Evolutionary conservation across 148 eudicot species (phyloP).

Genomic region (Silene uniflora): DNA sequence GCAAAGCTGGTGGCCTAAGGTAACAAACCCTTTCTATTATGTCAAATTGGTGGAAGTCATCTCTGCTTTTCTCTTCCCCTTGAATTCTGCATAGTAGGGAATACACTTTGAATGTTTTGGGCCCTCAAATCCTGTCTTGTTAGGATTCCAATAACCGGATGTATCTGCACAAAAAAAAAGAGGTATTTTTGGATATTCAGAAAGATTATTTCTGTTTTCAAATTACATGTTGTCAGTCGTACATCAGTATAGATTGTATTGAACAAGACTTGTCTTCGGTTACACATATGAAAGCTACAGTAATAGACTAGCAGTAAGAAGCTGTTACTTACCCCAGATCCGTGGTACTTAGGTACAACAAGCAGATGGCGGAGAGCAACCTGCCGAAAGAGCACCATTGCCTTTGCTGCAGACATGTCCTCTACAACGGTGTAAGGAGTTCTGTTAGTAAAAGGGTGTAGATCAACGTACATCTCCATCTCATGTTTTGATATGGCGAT

Average conservation of each 20-base stretch:
- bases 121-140: slow-evolving; percentile 94
- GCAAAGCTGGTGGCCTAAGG: slow-evolving; percentile 7
- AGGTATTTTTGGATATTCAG: slow-evolving; percentile 25
- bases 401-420: slow-evolving; percentile 81
- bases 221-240: not conserved
- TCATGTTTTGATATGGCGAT: slow-evolving; percentile 63
- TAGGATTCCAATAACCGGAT: slow-evolving; percentile 82
- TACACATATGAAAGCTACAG: no score
- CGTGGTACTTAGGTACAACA: slow-evolving; percentile 70
- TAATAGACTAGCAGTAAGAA: no score
- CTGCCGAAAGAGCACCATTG: slow-evolving; percentile 80
- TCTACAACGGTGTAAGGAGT: slow-evolving; percentile 82
- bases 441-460: slow-evolving; percentile 75
- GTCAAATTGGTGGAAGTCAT: slow-evolving; percentile 25
- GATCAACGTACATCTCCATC: slow-evolving; percentile 76
- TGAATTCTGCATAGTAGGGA: slow-evolving; percentile 62
- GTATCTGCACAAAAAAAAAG: slow-evolving; percentile 37
- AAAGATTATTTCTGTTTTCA: not conserved
- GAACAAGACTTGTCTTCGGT: not conserved
- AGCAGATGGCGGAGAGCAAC: slow-evolving; percentile 83
- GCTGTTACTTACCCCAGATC: slow-evolving; percentile 57
- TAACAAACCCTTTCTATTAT: slow-evolving; percentile 14
- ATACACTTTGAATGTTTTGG: slow-evolving; percentile 63
- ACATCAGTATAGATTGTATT: not conserved
- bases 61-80: slow-evolving; percentile 55